Evolutionary conservation across 1,284 basidiomycete species (phyloP).

Genomic region (Paramarasmius palmivorus): DNA sequence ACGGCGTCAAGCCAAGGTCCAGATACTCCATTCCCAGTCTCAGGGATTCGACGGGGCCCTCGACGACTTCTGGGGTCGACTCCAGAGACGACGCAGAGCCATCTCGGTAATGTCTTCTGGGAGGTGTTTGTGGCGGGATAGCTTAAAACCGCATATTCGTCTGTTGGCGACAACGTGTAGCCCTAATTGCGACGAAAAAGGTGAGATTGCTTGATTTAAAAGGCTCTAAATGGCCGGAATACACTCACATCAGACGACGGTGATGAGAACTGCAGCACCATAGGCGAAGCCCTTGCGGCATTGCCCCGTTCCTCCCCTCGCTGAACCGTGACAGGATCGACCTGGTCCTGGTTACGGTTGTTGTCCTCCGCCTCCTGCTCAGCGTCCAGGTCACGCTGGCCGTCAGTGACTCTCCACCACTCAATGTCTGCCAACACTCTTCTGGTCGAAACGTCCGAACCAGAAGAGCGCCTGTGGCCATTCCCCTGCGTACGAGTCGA

Average conservation of each 20-base stretch:
- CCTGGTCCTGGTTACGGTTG: conserved; percentile 28
- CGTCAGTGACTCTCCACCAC: conserved; percentile 78
- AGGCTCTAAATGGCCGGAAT: too few species aligned
- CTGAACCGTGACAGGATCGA: conserved; percentile 14
- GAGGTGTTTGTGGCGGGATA: conserved; percentile 50
- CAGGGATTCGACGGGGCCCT: conserved; percentile 43
- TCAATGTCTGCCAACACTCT: conserved; percentile 80
- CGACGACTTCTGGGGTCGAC: conserved; percentile 52
- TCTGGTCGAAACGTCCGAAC: conserved; percentile 59
- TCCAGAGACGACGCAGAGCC: conserved; percentile 56
- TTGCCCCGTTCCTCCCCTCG: conserved; percentile 19
- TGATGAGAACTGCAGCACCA: not conserved
- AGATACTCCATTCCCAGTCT: conserved; percentile 36
- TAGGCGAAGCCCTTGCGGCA: conserved; percentile 15
- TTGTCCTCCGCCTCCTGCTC: conserved; percentile 41
- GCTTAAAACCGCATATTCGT: conserved; percentile 52
- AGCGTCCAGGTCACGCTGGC: conserved; percentile 54
- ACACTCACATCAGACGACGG: conserved; percentile 1
- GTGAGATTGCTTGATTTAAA: conserved; percentile 13
- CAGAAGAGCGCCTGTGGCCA: conserved; percentile 60
- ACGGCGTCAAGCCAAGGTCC: conserved; percentile 24
- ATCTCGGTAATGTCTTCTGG: conserved; percentile 41
- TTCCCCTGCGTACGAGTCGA: conserved; percentile 36
- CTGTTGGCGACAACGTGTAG: conserved; percentile 27
- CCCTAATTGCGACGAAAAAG: conserved; percentile 8